Conservation (phyloP, 2,329 filamentous ascomycete species). For the Botryotinia narcissicola region DNA sequence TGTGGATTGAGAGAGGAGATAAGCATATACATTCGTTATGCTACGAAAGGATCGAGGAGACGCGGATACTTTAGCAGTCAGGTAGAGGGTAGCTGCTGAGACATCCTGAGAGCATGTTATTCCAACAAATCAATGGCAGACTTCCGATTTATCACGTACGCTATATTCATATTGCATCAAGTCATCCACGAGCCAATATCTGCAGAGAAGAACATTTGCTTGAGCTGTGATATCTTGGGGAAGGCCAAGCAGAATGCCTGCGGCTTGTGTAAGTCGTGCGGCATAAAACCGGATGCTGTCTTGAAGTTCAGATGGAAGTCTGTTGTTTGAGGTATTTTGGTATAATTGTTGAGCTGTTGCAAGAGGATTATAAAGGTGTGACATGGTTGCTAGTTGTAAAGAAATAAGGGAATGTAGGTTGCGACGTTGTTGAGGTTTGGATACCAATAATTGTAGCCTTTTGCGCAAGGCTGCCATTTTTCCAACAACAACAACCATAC, state of each 20-base stretch:
- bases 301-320: conserved; percentile 66
- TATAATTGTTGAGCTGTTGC: conserved; percentile 70
- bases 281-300: conserved; percentile 69
- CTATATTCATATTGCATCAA: conserved; percentile 57
- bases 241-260: conserved; percentile 76
- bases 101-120: conserved; percentile 57
- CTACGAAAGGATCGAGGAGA: conserved; percentile 74
- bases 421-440: background rate
- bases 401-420: background rate
- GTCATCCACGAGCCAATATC: conserved; percentile 67
- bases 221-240: conserved; percentile 84
- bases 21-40: conserved; percentile 80
- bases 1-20: conserved; percentile 65
- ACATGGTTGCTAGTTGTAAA: conserved; percentile 43
- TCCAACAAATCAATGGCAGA: background rate
- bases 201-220: conserved; percentile 76
- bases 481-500: background rate
- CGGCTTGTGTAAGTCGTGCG: conserved; percentile 72
- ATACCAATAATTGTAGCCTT: conserved; percentile 24
- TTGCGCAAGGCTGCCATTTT: conserved; percentile 31
- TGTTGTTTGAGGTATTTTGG: conserved; percentile 52
- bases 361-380: conserved; percentile 67
- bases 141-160: conserved; percentile 22
- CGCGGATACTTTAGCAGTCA: conserved; percentile 79
- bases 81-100: conserved; percentile 77